phyloP scores from a whole-genome alignment of 2,329 filamentous ascomycete species.

The Alternaria solani region DNA sequence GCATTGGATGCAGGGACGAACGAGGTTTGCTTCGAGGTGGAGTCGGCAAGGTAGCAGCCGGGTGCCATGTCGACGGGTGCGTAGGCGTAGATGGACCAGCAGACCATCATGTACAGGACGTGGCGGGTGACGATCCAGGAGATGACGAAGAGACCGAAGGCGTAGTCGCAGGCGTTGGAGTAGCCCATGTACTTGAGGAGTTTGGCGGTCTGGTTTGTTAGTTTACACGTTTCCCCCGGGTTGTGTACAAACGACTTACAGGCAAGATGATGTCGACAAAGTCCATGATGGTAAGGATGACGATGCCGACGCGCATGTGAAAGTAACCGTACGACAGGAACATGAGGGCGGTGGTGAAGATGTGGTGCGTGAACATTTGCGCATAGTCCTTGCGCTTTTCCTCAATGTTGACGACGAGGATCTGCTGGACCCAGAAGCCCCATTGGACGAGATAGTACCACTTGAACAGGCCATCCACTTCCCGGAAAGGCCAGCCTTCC shows the following conservation, averaged over 20 bases:
- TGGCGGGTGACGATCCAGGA: slow-evolving; percentile 87
- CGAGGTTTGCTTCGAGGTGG: slow-evolving; percentile 41
- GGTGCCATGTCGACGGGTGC: slow-evolving; percentile 67
- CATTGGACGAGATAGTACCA: slow-evolving; percentile 90
- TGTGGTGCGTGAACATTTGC: slow-evolving; percentile 95
- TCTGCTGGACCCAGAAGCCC: slow-evolving; percentile 93
- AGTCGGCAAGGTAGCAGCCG: slow-evolving; percentile 74
- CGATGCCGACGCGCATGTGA: slow-evolving; percentile 84
- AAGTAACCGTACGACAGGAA: slow-evolving; percentile 85
- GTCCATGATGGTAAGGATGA: slow-evolving; percentile 93
- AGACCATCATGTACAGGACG: slow-evolving; percentile 77
- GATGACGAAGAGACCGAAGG: slow-evolving; percentile 85
- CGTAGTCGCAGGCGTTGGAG: slow-evolving; percentile 77
- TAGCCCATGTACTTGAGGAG: slow-evolving; percentile 86
- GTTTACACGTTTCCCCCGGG: not conserved
- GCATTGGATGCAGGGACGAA: slow-evolving; percentile 65
- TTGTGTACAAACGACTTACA: slow-evolving; percentile 56
- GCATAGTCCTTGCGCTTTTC: slow-evolving; percentile 92
- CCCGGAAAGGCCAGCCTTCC: slow-evolving; percentile 82
- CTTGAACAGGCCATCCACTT: slow-evolving; percentile 79
- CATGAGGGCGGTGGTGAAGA: slow-evolving; percentile 85
- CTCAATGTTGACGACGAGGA: slow-evolving; percentile 93
- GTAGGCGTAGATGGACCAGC: slow-evolving; percentile 81
- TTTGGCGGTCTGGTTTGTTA: slow-evolving; percentile 76
- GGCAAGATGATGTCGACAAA: slow-evolving; percentile 88